These are phyloP conservation scores for Sugiyamaella neomexicana DNA, from an alignment of 1,139 yeast species.

Conservation along the genomic window DNA sequence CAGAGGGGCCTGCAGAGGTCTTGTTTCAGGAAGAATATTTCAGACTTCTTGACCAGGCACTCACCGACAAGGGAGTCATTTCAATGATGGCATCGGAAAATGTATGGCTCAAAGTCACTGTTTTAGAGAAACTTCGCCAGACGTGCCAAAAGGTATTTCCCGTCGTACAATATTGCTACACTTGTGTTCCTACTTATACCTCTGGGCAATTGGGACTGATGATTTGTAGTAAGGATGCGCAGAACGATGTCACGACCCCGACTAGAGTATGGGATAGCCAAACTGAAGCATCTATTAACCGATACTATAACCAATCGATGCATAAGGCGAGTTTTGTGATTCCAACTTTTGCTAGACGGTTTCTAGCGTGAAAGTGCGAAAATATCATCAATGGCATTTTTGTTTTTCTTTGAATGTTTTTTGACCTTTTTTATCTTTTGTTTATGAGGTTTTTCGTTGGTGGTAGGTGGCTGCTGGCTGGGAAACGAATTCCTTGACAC, in stretches of 20 bases:
- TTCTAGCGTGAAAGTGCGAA: conserved; percentile 30
- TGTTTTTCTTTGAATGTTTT: conserved; percentile 27
- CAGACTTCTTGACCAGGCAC: conserved; percentile 64
- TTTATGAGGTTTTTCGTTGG: not conserved
- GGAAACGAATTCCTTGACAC: not conserved
- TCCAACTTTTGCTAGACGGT: conserved; percentile 76
- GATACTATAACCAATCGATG: conserved; percentile 70
- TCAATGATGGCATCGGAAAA: conserved; percentile 92
- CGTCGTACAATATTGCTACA: conserved; percentile 74
- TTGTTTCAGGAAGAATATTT: conserved; percentile 86
- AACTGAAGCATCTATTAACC: conserved; percentile 55
- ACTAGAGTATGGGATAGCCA: conserved; percentile 50
- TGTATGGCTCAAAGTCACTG: conserved; percentile 81
- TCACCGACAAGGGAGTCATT: conserved; percentile 72
- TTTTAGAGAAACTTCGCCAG: conserved; percentile 57
- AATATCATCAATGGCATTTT: conserved; percentile 38
- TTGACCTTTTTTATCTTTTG: conserved; percentile 13
- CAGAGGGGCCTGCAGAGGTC: conserved; percentile 97
- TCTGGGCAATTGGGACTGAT: conserved; percentile 91
- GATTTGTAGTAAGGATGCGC: conserved; percentile 67
- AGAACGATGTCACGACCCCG: conserved; percentile 56
- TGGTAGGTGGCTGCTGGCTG: not conserved
- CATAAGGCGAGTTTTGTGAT: conserved; percentile 81
- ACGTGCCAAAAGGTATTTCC: conserved; percentile 74
- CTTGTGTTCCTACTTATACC: conserved; percentile 95